These are phyloP conservation scores for Pyrus hybrid DNA, from an alignment of 331 rosid species.

Conservation along the genomic window DNA sequence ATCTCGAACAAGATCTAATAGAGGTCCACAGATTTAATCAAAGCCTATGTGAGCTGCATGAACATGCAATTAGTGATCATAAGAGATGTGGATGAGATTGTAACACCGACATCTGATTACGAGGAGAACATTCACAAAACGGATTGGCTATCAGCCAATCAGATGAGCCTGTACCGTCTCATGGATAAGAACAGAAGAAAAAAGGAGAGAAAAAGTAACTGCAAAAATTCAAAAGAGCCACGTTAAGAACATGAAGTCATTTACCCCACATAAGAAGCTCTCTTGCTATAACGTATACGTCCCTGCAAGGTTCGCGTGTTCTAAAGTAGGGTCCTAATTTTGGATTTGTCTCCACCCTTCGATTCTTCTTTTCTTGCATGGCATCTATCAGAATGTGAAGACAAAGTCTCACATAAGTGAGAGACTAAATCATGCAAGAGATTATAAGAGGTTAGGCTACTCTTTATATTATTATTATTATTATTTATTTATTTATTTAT, in stretches of 20 bases:
- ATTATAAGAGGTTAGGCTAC: no score
- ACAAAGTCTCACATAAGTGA: no score
- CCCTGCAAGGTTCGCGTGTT: constrained; percentile 8
- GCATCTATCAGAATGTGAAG: no score
- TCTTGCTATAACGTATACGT: not conserved
- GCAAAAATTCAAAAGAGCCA: constrained; percentile 1
- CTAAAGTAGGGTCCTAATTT: not conserved
- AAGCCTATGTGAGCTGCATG: no score
- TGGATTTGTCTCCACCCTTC: not conserved
- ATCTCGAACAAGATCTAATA: no score
- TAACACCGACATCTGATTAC: not conserved
- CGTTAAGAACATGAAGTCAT: constrained; percentile 9
- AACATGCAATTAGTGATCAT: not conserved
- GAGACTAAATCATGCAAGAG: no score
- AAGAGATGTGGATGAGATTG: not conserved
- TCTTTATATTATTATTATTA: no score
- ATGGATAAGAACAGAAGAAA: not conserved
- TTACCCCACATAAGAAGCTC: not conserved
- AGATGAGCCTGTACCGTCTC: not conserved
- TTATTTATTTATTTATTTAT: no score
- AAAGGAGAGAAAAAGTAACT: not conserved
- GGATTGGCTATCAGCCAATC: not conserved
- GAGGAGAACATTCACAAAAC: constrained; percentile 1
- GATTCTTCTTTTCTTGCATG: not conserved
- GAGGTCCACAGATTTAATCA: no score